Base-by-base conservation (phyloP, 2,329 filamentous ascomycete genomes). In the Colletotrichum sp. region DNA sequence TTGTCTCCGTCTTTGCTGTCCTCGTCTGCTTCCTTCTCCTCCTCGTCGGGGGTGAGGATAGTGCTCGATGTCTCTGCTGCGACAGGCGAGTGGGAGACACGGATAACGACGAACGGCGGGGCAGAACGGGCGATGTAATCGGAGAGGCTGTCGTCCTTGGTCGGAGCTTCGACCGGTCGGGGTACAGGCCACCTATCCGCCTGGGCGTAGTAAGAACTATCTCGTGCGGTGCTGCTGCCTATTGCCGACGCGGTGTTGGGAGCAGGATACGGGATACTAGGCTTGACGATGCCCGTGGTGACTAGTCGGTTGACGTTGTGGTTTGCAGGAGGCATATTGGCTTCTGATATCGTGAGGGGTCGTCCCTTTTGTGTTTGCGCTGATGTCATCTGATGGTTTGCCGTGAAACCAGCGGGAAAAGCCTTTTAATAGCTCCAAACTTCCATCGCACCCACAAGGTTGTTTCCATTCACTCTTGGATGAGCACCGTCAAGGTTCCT, bases 121-220 rank as follows among this genome's bases (percentile, higher is more conserved):
- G 44, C 1, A 13, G 44, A 13, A 8, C 6, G 10, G 10, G n/a
- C 16, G 10, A 13, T 52, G 6, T 12, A 8, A 13, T 52, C n/a
- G 44, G 1, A 22, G 44, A 22, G 10, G n/a, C 1, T 0, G 3
- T 52, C 6, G 44, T 13, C n/a, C 6, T 52, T 0, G 0, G 10
- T 52, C 1, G 0, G n/a, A 52, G n/a, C n/a, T 52, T 13, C 44
- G 0, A 1, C 44, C 44, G 44, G 12, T 22, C 10, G 44, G 0
- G 10, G n/a, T 1, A 1, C 10, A 52, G n/a, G 10, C 44, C 44
- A 8, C n/a, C 44, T 13, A 22, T 52, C 6, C 6, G 2, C 12
- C 10, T 52, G 18, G 10, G 10, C 44, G n/a, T 22, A 12, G 44
- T 22, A 13, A 4, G n/a, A 52, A 0, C 12, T 13, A 0, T 13